Conservation (phyloP, 768 basidiomycete species). For the Pulveroboletus sp. region DNA sequence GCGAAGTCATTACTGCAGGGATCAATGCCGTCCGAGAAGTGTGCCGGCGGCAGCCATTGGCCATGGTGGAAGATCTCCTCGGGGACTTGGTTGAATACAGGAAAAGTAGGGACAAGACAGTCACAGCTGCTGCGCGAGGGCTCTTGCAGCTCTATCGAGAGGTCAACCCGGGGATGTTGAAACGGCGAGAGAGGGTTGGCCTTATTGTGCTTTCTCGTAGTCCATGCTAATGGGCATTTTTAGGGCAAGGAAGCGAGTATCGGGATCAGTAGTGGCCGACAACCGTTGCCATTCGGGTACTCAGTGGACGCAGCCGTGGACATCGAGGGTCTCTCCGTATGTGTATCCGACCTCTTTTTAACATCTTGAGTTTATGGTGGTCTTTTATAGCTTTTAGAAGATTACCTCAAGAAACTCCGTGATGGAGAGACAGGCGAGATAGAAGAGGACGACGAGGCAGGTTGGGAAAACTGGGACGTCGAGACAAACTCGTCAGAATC, state of each 20-base stretch:
- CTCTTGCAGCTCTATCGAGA: slow-evolving; percentile 90
- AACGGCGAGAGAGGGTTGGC: slow-evolving; percentile 76
- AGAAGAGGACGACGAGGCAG: slow-evolving; percentile 61
- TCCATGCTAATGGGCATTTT: not conserved
- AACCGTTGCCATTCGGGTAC: slow-evolving; percentile 82
- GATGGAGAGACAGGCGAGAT: slow-evolving; percentile 54
- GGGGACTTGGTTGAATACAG: slow-evolving; percentile 91
- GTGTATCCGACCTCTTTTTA: slow-evolving; percentile 22
- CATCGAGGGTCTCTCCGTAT: slow-evolving; percentile 84
- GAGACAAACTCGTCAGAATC: slow-evolving; percentile 65
- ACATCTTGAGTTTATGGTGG: not conserved
- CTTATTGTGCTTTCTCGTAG: not conserved
- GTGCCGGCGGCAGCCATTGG: slow-evolving; percentile 92
- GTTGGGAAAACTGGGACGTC: slow-evolving; percentile 88
- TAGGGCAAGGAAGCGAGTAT: slow-evolving; percentile 91
- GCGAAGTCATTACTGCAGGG: slow-evolving; percentile 95
- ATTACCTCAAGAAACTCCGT: slow-evolving; percentile 70
- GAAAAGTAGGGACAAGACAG: slow-evolving; percentile 92
- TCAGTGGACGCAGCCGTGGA: slow-evolving; percentile 66
- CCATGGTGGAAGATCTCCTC: slow-evolving; percentile 92
- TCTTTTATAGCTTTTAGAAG: slow-evolving; percentile 68
- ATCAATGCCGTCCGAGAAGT: slow-evolving; percentile 93
- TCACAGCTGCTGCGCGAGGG: slow-evolving; percentile 84
- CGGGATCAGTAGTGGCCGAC: slow-evolving; percentile 55
- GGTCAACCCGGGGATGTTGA: slow-evolving; percentile 90